These are phyloP conservation scores for Chaetomium olivaceum DNA, from an alignment of 2,329 filamentous ascomycete species.

Conservation along the genomic window DNA sequence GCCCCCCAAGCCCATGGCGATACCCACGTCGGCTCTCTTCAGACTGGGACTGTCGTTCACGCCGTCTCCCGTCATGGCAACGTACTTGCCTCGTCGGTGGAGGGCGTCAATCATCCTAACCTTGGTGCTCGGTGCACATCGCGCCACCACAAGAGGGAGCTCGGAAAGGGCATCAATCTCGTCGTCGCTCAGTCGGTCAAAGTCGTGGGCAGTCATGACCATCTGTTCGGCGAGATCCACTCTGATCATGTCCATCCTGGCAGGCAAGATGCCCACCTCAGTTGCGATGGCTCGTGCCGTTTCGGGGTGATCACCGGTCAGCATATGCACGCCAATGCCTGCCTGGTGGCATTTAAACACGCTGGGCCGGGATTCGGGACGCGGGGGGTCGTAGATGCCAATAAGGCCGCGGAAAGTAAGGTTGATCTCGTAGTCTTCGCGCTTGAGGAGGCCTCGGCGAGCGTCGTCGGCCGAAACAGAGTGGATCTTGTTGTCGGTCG, in stretches of 20 bases:
- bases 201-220: slow-evolving; percentile 63
- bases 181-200: slow-evolving; percentile 61
- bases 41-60: slow-evolving; percentile 74
- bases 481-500: slow-evolving; percentile 39
- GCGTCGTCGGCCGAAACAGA: not conserved
- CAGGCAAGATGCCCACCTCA: slow-evolving; percentile 65
- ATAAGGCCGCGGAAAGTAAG: slow-evolving; percentile 68
- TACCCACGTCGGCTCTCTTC: slow-evolving; percentile 72
- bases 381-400: slow-evolving; percentile 72
- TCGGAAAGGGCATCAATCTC: slow-evolving; percentile 63
- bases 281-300: slow-evolving; percentile 69
- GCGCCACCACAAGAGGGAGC: slow-evolving; percentile 67
- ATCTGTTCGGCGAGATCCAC: slow-evolving; percentile 62
- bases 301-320: slow-evolving; percentile 68
- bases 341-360: slow-evolving; percentile 61
- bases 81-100: slow-evolving; percentile 66
- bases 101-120: slow-evolving; percentile 73
- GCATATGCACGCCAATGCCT: slow-evolving; percentile 68
- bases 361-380: slow-evolving; percentile 63
- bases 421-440: slow-evolving; percentile 56
- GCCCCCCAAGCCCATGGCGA: slow-evolving; percentile 71
- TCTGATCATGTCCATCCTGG: slow-evolving; percentile 41
- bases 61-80: slow-evolving; percentile 72
- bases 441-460: slow-evolving; percentile 39
- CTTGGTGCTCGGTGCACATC: slow-evolving; percentile 70